Percentiles rank a stretch among this genome's conserved stretches.
phyloP scores from a whole-genome alignment of 495 filamentous ascomycete species.

The Daldinia vernicosa region DNA sequence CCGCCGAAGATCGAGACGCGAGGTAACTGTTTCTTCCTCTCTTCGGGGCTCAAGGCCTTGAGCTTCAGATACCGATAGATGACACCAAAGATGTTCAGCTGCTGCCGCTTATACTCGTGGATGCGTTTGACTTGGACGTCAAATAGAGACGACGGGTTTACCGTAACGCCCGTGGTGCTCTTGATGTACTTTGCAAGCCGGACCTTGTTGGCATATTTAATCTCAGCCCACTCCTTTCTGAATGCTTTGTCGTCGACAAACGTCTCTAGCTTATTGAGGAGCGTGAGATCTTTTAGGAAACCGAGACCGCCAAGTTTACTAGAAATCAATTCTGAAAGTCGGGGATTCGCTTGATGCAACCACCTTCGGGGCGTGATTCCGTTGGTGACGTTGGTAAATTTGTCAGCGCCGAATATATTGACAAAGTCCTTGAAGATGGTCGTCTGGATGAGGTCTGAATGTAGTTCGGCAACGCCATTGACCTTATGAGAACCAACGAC shows the following conservation, averaged over 20 bases:
- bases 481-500: conserved; percentile 99
- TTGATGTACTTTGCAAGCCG: conserved; percentile 91
- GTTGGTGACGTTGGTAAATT: conserved; percentile 98
- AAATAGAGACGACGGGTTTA: conserved; percentile 89
- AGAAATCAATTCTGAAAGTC: conserved; percentile 89
- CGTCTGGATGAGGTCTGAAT: conserved; percentile 95
- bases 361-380: conserved; percentile 94
- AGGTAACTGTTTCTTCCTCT: conserved; percentile 88
- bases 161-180: conserved; percentile 74
- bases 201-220: conserved; percentile 76
- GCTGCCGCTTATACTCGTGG: conserved; percentile 99
- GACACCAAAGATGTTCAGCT: conserved; percentile 98
- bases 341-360: conserved; percentile 97
- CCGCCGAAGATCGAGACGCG: conserved; percentile 97
- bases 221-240: conserved; percentile 88
- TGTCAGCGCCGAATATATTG: conserved; percentile 89
- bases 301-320: conserved; percentile 83
- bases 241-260: conserved; percentile 87
- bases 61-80: conserved; percentile 93
- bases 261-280: conserved; percentile 81
- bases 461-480: conserved; percentile 96
- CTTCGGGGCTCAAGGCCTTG: conserved; percentile 82
- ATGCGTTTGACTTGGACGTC: conserved; percentile 99
- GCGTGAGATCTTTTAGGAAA: conserved; percentile 87
- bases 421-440: conserved; percentile 99